These are phyloP conservation scores for Trifolium pratense DNA, from an alignment of 306 rosid genomes.

Conservation along the genomic window DNA sequence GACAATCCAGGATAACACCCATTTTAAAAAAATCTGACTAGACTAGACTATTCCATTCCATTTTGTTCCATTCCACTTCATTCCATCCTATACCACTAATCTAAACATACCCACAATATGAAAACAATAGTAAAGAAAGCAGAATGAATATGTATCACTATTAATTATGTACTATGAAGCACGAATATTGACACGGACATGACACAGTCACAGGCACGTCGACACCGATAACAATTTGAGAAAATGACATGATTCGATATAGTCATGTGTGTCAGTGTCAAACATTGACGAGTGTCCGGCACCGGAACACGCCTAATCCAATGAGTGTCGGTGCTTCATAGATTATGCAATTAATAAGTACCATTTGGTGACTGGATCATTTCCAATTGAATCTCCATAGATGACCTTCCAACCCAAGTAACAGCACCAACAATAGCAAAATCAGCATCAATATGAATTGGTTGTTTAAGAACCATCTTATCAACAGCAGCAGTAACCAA, in stretches of 20 bases:
- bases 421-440: conserved; percentile 74
- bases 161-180: too few relatives aligned
- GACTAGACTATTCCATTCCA: neutral
- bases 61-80: neutral
- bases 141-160: neutral
- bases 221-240: too few relatives aligned
- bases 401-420: conserved; percentile 86
- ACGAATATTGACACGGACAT: too few relatives aligned
- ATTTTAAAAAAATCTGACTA: neutral
- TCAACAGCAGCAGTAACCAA: conserved; percentile 91
- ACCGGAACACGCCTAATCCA: too few relatives aligned
- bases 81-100: neutral
- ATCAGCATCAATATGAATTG: conserved; percentile 64
- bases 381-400: conserved; percentile 82
- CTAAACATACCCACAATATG: neutral
- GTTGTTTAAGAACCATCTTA: conserved; percentile 71
- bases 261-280: too few relatives aligned
- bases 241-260: too few relatives aligned
- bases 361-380: conserved; percentile 60
- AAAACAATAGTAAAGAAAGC: conserved; percentile 27
- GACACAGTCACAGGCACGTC: neutral
- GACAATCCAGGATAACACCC: neutral
- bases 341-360: conserved; percentile 26
- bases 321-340: too few relatives aligned
- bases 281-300: too few relatives aligned